Evolutionary conservation across 2,329 filamentous ascomycete genomes (phyloP), one percentile per base, ranked within the genome.

Genomic region (Plectosphaerella sp.): DNA sequence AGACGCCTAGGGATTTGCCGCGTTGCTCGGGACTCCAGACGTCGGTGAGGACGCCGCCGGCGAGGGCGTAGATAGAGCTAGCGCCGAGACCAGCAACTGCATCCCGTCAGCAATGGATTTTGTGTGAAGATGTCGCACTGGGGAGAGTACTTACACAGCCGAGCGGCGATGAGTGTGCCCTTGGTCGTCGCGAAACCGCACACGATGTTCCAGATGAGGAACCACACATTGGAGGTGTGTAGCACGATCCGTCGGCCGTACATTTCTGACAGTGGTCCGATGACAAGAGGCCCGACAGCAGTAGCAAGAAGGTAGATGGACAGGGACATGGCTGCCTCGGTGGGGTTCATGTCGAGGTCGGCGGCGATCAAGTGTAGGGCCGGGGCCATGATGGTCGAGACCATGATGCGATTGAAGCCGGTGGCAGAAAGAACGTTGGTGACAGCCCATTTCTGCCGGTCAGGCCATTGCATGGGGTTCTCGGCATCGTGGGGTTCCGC

Each of bases 61-160:
- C 74, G 48, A 75, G 68, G 42, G 74, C 74, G 53, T 73, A 62
- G 24, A 70, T 68, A 0, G 69, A 67, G 2, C 68, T 68, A 18
- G 69, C 71, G 12, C 68, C 70, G 3, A 75, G 56, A 7, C 75
- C 75, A 52, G 69, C 67, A 18, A 78, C 90, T 83, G 64, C 86
- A 90, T 24, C 89, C 84, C 5, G 95, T 74, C 8, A 95, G 78
- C 0, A 89, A 93, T 20, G 70, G 78, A 25, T 92, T 89, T 59
- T 93, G 94, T 59, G 85, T 75, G 5, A 89, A 76, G 0, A 93
- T 80, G 2, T 1, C 89, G 89, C 53, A 94, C 89, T 57, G 90
- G 79, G 69, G 94, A 94, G 46, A 94, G 68, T 24, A 92, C 83
- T 3, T 39, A 39, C 37, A 59, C 48, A 78, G 73, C 5, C 75